A percentile compares a stretch with the other conserved stretches of the same genome.
Evolutionary conservation across 1,139 yeast species (phyloP).

Genomic region (Yamadazyma jaroonii): DNA sequence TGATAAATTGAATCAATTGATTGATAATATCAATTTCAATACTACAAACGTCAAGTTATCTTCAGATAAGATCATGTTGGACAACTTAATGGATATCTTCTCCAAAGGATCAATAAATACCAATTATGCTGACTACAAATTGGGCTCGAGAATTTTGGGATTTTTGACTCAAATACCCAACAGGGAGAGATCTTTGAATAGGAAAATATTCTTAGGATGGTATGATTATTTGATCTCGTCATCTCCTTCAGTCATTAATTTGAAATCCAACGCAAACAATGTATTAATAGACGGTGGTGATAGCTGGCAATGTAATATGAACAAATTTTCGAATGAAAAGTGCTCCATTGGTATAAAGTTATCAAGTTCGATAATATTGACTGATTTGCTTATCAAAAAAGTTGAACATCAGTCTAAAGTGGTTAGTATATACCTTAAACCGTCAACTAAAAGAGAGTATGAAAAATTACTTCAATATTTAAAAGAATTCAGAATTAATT

Average conservation of each 20-base stretch:
- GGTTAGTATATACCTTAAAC: constrained; percentile 31
- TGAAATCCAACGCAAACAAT: constrained; percentile 42
- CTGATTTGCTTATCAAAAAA: constrained; percentile 32
- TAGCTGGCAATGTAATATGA: constrained; percentile 31
- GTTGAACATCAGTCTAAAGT: constrained; percentile 10
- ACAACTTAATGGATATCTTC: constrained; percentile 31
- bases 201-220: constrained; percentile 40
- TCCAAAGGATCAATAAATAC: constrained; percentile 36
- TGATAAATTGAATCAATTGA: constrained; percentile 24
- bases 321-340: constrained; percentile 7
- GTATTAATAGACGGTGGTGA: constrained; percentile 33
- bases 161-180: constrained; percentile 29
- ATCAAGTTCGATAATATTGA: constrained; percentile 30
- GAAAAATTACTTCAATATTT: constrained; percentile 20
- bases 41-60: constrained; percentile 5
- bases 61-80: constrained; percentile 18
- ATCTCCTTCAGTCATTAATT: constrained; percentile 20
- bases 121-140: constrained; percentile 41
- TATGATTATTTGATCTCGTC: constrained; percentile 30
- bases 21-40: constrained; percentile 22
- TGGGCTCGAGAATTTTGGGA: constrained; percentile 42
- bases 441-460: constrained; percentile 16
- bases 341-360: constrained; percentile 39
- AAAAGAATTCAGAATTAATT: constrained; percentile 16
- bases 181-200: constrained; percentile 15